phyloP scores from a whole-genome alignment of 345 rosid species.

The Populus davidiana region DNA sequence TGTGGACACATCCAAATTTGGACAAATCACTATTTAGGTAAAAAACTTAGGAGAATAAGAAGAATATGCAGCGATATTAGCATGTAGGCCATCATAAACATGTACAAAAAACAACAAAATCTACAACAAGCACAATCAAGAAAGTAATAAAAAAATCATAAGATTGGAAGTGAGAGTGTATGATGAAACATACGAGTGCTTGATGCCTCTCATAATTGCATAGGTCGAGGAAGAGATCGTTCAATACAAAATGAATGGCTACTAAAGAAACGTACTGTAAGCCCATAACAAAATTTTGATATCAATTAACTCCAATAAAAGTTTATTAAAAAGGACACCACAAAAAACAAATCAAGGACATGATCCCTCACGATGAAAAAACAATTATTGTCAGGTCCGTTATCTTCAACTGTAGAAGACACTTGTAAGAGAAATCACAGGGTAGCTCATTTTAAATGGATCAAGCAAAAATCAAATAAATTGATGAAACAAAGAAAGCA shows the following conservation, averaged over 20 bases:
- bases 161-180: constrained; percentile 9
- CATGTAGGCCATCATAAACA: too few relatives aligned
- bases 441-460: not conserved
- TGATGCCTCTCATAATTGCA: constrained; percentile 89
- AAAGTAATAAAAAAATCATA: too few relatives aligned
- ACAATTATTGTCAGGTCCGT: constrained; percentile 91
- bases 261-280: constrained; percentile 16
- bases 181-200: constrained; percentile 59
- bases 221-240: constrained; percentile 82
- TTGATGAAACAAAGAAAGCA: not conserved
- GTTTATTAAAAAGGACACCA: not conserved
- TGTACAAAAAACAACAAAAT: too few relatives aligned
- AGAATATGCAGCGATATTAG: too few relatives aligned
- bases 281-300: not conserved
- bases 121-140: too few relatives aligned
- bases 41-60: too few relatives aligned
- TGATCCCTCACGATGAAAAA: constrained; percentile 72
- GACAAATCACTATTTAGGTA: too few relatives aligned
- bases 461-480: not conserved
- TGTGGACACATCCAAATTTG: too few relatives aligned
- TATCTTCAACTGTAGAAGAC: constrained; percentile 74
- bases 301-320: not conserved
- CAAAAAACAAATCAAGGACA: not conserved
- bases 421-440: not conserved
- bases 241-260: constrained; percentile 94